Evolutionary conservation across 805 yeast species (phyloP), one percentile per base, ranked within the genome.

Genomic region (Nakazawaea wickerhamii): DNA sequence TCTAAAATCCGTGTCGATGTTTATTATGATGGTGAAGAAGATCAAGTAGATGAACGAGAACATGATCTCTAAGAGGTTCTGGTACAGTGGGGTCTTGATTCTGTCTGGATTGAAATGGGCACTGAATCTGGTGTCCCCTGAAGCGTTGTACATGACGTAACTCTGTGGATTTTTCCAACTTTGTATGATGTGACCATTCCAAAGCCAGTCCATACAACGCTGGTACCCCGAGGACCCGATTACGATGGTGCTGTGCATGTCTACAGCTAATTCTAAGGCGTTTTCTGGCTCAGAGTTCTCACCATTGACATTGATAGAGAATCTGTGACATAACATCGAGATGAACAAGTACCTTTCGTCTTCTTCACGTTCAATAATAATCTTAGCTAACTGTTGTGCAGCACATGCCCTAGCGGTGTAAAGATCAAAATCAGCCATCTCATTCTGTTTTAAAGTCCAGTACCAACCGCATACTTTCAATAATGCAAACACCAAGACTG

Each of bases 111-210:
- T 79, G 51, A 85, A 86, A 60, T 88, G 96, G 3, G 73, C 60
- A 41, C 61, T 49, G 45, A 84, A 65, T 11, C 70, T 64, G 4
- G 78, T 64, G 19, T 79, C 76, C 1, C 78, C 68, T 11, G 80
- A 73, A 0, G 78, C 79, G 47, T 70, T 73, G 58, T 82, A 86
- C 43, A 81, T 55, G 20, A 77, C 80, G 52, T 83, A 88, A 13
- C 79, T 77, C 19, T 75, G 71, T 5, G 93, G 86, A 55, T 86
- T 87, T 11, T 58, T 60, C 10, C 79, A 75, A 18, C 83, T 75
- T 61, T 87, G 95, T 39, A 84, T 71, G 48, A 88, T 84, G 95
- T 95, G 86, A 22, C 96, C 96, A 44, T 90, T 68, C 96, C 96
- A 88, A 38, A 88, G 61, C 95, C 95, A 88, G 50, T 81, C 79